Evolutionary conservation across 2,329 filamentous ascomycete species (phyloP).

Genomic region (Neofusicoccum ribis): DNA sequence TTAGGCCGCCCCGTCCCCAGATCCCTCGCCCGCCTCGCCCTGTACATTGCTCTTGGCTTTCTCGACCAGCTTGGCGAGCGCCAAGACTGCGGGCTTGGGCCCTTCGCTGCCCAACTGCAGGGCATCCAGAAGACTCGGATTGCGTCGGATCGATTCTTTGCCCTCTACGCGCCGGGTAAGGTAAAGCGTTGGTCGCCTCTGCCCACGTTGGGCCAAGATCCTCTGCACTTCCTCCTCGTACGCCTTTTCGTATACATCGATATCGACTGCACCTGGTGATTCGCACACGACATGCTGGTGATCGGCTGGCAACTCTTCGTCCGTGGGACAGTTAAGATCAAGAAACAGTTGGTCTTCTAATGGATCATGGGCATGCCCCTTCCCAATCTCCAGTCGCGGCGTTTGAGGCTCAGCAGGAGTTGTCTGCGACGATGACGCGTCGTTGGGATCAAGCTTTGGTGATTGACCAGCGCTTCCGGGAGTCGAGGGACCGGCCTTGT

Average conservation of each 20-base stretch:
- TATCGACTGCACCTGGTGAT: constrained; percentile 80
- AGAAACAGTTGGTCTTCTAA: constrained; percentile 68
- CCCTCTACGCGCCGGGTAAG: constrained; percentile 52
- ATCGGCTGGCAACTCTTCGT: constrained; percentile 36
- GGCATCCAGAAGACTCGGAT: constrained; percentile 30
- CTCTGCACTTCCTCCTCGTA: constrained; percentile 80
- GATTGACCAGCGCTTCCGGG: constrained; percentile 3
- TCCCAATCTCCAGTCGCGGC: constrained; percentile 25
- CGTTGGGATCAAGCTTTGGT: constrained; percentile 5
- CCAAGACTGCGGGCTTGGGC: constrained; percentile 35
- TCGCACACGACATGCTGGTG: constrained; percentile 66
- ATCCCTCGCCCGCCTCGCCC: background rate
- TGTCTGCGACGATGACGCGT: background rate
- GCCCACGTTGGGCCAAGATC: constrained; percentile 57
- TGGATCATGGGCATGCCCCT: constrained; percentile 65
- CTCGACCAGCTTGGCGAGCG: constrained; percentile 31
- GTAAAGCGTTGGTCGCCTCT: constrained; percentile 57
- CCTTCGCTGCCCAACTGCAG: constrained; percentile 32
- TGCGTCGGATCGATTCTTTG: constrained; percentile 37
- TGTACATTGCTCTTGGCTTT: constrained; percentile 31
- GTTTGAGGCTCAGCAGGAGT: constrained; percentile 6
- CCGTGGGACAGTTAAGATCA: constrained; percentile 68
- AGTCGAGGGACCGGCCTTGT: constrained; percentile 18
- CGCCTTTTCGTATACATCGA: constrained; percentile 84
- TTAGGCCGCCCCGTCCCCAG: constrained; percentile 13